Evolutionary conservation across 208 protist genomes (phyloP), one percentile per base, ranked within the genome.

Genomic region (Phytomonas francai): DNA sequence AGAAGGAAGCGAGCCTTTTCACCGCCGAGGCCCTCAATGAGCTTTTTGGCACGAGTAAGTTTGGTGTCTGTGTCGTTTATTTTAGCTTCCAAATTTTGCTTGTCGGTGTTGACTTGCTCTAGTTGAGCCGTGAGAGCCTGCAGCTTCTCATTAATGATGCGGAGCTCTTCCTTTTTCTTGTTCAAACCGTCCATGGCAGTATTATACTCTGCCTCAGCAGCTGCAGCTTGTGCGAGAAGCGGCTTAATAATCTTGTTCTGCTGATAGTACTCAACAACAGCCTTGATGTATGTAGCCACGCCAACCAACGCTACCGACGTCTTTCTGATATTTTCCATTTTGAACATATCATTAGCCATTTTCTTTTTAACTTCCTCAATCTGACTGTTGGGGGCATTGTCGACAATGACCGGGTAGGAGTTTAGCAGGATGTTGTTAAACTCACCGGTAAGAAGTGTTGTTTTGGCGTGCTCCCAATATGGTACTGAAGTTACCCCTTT

Each of bases 191-290:
- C 70, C 89, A 96, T 95, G 29, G 92, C 90, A 12, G 78, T 67
- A 66, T 94, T 80, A 70, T 85, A 98, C 81, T 89, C 85, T 59
- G 79, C 94, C 76, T 86, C 94, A 71, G 83, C 92, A 25, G 75
- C 78, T 31, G 78, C 97, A 16, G 72, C 84, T 78, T 94, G 91
- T 59, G 77, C 95, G 22, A 95, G 94, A 30, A 96, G 88, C 11
- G 97, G 97, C 72, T 94, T 92, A 65, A 99, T 98, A 25, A 93
- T 87, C 78, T 98, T 98, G 70, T 97, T 94, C 60, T 98, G 97
- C 77, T 94, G 92, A 82, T 99, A 97, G 84, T 98, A 99, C 77
- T 98, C 96, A 76, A 98, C 91, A 70, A 99, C 97, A 1, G 98
- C 97, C 54, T 89, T 88, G 49, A 98, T 97, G 93, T 98, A 99